Evolutionary conservation across 306 rosid genomes (phyloP).

Genomic region (Lathyrus tuberosus): DNA sequence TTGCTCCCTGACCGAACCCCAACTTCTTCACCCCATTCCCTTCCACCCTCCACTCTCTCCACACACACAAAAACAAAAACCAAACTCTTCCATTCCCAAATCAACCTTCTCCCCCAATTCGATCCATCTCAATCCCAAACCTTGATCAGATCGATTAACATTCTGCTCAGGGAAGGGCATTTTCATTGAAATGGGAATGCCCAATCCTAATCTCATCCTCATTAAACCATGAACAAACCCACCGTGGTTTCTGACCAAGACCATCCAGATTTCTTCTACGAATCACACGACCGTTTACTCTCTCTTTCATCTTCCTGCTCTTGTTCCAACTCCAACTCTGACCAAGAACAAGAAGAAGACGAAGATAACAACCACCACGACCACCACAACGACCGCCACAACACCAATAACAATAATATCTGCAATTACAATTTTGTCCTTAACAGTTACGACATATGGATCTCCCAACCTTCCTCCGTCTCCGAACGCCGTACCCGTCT

Average conservation of each 20-base stretch:
- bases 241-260: conserved; percentile 37
- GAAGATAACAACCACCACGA: not conserved
- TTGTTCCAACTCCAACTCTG: conserved; percentile 83
- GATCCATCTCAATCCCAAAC: not conserved
- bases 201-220: conserved; percentile 39
- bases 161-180: conserved; percentile 40
- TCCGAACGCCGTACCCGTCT: conserved; percentile 85
- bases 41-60: not conserved
- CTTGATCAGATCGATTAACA: not conserved
- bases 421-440: conserved; percentile 38
- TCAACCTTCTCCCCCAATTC: conserved; percentile 5
- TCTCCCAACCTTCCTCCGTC: conserved; percentile 88
- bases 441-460: conserved; percentile 81
- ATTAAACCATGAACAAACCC: conserved; percentile 70
- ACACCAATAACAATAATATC: conserved; percentile 1
- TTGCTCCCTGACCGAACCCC: conserved; percentile 58
- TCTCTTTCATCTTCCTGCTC: conserved; percentile 87
- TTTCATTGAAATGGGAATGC: conserved; percentile 80
- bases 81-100: conserved; percentile 51
- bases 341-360: conserved; percentile 37
- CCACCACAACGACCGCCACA: too few relatives aligned
- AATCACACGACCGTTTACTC: conserved; percentile 83
- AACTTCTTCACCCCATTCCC: conserved; percentile 27
- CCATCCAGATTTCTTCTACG: conserved; percentile 74
- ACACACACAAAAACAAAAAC: not conserved